Base-by-base conservation (phyloP, 2,329 filamentous ascomycete genomes). In the Myriangium duriaei region DNA sequence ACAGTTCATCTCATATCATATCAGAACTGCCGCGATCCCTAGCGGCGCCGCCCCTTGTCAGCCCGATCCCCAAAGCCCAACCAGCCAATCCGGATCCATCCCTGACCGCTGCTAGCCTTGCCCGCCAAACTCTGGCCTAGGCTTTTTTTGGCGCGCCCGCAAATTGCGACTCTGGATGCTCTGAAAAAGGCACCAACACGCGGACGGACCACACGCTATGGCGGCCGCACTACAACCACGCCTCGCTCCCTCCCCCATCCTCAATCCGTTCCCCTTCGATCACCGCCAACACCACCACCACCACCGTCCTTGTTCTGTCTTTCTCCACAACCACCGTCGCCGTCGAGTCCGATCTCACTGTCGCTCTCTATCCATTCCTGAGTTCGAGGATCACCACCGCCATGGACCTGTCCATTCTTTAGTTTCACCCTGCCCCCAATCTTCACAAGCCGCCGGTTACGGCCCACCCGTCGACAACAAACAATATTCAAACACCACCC, bases 361-460 rank as follows among this genome's bases (percentile, higher is more conserved):
- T 34, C 34, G 32, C 29, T 37, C 32, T 32, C 30, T 35, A 14
- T 30, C 24, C 32, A 36, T 31, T 24, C 34, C 39, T 14, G 39
- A 41, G 33, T 24, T 18, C 16, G 33, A 32, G 21, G 21, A 26
- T n/a, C 21, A 26, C 21, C 7, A 26, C n/a, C 21, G 21, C 33
- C 29, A 37, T 41, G 38, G 30, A 31, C 30, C 38, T 30, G 32
- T 30, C 24, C 33, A 28, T 36, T 34, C 38, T 30, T 40, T 34
- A 19, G 29, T 7, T n/a, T n/a, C n/a, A n/a, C n/a, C n/a, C 18
- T 12, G 18, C n/a, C 17, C 31, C 18, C 30, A 39, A 39, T 12
- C 37, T 19, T 14, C 30, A 16, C 37, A n/a, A n/a, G 12, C 19
- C 21, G 37, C 17, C 37, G 18, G 30, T n/a, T 26, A 18, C 30